Percentiles rank a stretch among this genome's conserved stretches.
Conservation (phyloP, 139 green algal species). For the Picocystis salinarum region DNA sequence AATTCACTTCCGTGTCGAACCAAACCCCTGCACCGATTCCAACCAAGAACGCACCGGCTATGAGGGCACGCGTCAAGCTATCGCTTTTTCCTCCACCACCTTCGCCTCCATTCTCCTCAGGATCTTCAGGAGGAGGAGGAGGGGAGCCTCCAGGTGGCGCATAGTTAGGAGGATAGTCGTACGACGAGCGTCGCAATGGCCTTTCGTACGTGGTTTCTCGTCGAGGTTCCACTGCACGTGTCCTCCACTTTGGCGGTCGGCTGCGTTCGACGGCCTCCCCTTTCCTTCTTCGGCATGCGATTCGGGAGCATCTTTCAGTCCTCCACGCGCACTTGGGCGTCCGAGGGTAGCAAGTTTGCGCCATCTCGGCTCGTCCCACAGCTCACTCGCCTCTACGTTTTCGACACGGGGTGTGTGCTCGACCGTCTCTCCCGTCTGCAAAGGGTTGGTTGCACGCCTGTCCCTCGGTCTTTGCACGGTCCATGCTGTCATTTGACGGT, state of each 20-base stretch:
- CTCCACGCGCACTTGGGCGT: no score
- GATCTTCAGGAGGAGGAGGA: background rate
- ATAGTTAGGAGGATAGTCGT: background rate
- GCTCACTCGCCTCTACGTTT: background rate
- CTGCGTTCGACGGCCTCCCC: no score
- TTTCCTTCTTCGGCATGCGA: no score
- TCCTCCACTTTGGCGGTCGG: background rate
- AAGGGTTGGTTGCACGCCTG: no score
- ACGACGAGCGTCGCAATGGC: background rate
- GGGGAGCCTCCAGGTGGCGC: background rate
- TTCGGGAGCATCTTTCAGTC: no score
- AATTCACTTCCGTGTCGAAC: conserved; percentile 33
- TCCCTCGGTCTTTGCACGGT: no score
- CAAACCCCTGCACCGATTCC: conserved; percentile 56
- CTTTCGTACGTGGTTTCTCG: background rate
- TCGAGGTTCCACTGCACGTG: background rate
- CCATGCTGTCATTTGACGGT: background rate
- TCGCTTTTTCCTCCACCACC: background rate
- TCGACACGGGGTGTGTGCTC: no score
- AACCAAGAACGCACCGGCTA: conserved; percentile 67
- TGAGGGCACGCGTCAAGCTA: conserved; percentile 1
- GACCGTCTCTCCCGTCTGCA: no score
- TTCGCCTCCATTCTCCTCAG: background rate
- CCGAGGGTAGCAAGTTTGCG: no score
- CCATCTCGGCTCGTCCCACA: background rate